Evolutionary conservation across 2,329 filamentous ascomycete genomes (phyloP), one percentile per base, ranked within the genome.

Genomic region (Colletotrichum spaethianum): DNA sequence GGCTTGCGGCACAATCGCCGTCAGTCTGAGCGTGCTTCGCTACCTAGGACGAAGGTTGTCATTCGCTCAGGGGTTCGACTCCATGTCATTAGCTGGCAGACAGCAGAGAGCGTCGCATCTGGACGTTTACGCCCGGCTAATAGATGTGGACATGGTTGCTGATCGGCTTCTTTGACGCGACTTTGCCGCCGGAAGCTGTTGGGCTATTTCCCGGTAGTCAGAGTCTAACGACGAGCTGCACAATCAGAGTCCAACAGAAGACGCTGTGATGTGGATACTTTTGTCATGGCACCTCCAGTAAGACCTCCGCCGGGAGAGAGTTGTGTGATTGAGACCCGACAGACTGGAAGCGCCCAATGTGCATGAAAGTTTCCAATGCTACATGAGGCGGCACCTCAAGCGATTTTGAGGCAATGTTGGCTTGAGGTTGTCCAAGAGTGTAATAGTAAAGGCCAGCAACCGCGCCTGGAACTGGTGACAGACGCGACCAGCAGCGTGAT

Each of bases 321-420:
- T 50, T 36, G 26, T 31, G 38, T 63, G 63, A n/a, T 14, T 33
- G 23, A 11, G 74, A 74, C 75, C 79, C 79, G 75, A 76, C 65
- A 75, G 73, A 77, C 72, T 76, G 79, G 79, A 78, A 79, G 76
- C 78, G 78, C 78, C 70, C 75, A 75, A 66, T 75, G 67, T 79
- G 77, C 77, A 78, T 78, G 69, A 77, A 59, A 60, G 28, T 60
- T 50, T 33, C 55, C 66, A 71, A 70, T 73, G 67, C 56, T 52
- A 66, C 67, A 42, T 33, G 16, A 71, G 40, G 31, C 55, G 62
- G 16, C 38, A 42, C 23, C 26, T 6, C 23, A 66, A 42, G 56
- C 50, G 61, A 56, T 55, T 53, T 50, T 28, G 26, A 46, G 60
- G 55, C 67, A 23, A 26, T 60, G 67, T 57, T 57, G 68, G 61